A percentile compares a stretch with the other conserved stretches of the same genome.
Conservation (phyloP, 2,329 filamentous ascomycete genomes). For the Botrytis paeoniae region DNA sequence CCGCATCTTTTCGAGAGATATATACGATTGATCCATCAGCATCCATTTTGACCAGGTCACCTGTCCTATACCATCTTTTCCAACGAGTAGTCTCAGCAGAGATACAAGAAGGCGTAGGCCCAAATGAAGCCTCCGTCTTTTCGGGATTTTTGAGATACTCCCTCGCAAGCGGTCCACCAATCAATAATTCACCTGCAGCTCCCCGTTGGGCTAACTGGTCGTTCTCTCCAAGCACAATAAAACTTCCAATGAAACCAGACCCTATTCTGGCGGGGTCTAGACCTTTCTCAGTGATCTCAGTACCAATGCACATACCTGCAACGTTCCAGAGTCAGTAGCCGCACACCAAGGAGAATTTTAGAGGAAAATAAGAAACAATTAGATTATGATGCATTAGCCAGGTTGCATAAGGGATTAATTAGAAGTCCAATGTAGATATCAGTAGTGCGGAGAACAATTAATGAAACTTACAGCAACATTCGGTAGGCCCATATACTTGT, state of each 20-base stretch:
- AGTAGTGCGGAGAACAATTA: neutral
- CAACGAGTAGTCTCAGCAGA: constrained; percentile 36
- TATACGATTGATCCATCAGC: constrained; percentile 51
- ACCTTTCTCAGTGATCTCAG: neutral
- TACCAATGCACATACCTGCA: constrained; percentile 5
- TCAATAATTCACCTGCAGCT: constrained; percentile 40
- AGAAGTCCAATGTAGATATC: neutral
- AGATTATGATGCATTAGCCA: no score
- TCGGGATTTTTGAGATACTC: constrained; percentile 42
- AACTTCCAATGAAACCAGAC: constrained; percentile 7
- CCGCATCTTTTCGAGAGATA: constrained; percentile 60
- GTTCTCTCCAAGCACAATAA: neutral
- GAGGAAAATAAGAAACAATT: neutral
- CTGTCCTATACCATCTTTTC: constrained; percentile 55
- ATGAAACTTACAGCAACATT: constrained; percentile 10
- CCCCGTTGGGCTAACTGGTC: constrained; percentile 37
- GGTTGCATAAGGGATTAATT: neutral
- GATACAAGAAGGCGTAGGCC: constrained; percentile 50
- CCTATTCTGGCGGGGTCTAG: neutral
- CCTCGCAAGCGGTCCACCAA: constrained; percentile 41
- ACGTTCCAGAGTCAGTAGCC: neutral
- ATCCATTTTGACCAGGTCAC: constrained; percentile 56
- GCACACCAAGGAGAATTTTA: neutral
- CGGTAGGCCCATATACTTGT: constrained; percentile 64
- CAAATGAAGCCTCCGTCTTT: constrained; percentile 39